Evolutionary conservation across 495 filamentous ascomycete genomes (phyloP).

Genomic region (Hapsidospora chrysogenum): DNA sequence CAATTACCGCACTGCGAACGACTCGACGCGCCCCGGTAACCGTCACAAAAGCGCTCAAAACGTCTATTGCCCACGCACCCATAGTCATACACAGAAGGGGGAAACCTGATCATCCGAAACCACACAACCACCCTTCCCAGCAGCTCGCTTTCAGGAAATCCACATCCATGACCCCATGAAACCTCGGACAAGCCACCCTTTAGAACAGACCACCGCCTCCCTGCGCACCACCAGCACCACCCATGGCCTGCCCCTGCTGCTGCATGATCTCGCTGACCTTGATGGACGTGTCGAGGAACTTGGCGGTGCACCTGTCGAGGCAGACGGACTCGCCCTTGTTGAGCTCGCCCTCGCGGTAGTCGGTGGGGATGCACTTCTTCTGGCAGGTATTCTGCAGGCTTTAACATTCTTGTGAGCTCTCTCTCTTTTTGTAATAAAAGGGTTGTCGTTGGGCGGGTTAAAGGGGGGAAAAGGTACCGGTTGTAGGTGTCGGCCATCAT

Average conservation of each 20-base stretch:
- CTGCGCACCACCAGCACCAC: slow-evolving; percentile 14
- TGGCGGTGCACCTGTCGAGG: slow-evolving; percentile 86
- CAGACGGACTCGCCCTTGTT: slow-evolving; percentile 98
- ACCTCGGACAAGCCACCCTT: not conserved
- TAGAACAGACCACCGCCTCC: slow-evolving; percentile 11
- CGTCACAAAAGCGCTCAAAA: too few relatives aligned
- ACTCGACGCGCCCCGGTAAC: too few relatives aligned
- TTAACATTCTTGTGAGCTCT: not conserved
- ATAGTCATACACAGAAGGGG: slow-evolving; percentile 1
- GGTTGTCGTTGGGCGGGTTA: not conserved
- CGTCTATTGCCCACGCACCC: too few relatives aligned
- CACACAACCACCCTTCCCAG: too few relatives aligned
- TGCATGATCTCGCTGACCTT: slow-evolving; percentile 56
- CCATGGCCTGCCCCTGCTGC: slow-evolving; percentile 25
- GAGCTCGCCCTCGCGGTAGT: slow-evolving; percentile 87
- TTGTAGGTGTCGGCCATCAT: slow-evolving; percentile 95
- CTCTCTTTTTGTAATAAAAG: not conserved
- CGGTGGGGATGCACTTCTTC: slow-evolving; percentile 75
- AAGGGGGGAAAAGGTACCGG: slow-evolving; percentile 44
- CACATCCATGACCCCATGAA: too few relatives aligned
- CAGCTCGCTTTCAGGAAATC: too few relatives aligned
- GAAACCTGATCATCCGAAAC: too few relatives aligned
- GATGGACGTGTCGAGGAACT: slow-evolving; percentile 96
- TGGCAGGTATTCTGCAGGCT: slow-evolving; percentile 79
- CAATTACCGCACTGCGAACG: too few relatives aligned